Evolutionary conservation across 495 filamentous ascomycete species (phyloP).

Genomic region (Margaritispora aquatica): DNA sequence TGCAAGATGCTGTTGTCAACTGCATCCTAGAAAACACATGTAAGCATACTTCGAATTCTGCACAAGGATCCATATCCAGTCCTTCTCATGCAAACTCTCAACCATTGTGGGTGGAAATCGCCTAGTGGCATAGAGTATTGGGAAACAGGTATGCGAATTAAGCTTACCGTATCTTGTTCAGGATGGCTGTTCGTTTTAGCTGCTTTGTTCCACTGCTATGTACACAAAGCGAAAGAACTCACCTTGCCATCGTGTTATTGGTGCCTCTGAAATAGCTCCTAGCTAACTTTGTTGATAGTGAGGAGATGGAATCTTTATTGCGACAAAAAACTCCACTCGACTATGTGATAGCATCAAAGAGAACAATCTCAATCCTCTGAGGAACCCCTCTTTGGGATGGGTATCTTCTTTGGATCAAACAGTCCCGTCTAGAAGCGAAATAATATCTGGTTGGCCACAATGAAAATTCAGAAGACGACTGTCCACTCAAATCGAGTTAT

Average conservation of each 20-base stretch:
- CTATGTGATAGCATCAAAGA: neutral
- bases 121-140: neutral
- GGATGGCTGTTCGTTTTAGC: neutral
- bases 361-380: neutral
- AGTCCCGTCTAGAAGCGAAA: neutral
- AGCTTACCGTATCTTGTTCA: conserved; percentile 1
- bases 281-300: neutral
- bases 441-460: neutral
- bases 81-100: neutral
- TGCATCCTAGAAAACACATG: neutral
- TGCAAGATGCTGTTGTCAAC: conserved; percentile 42
- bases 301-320: neutral
- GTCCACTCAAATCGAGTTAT: neutral
- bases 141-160: neutral
- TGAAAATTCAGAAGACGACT: neutral
- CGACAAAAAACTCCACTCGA: too few species aligned
- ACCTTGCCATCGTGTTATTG: neutral
- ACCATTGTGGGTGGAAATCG: neutral
- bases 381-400: neutral
- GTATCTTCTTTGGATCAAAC: too few species aligned
- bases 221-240: neutral
- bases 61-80: neutral
- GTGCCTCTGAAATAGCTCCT: neutral
- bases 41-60: neutral
- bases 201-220: neutral